These are phyloP conservation scores for Fusarium staphyleae DNA, from an alignment of 2,329 filamentous ascomycete genomes.

Conservation along the genomic window DNA sequence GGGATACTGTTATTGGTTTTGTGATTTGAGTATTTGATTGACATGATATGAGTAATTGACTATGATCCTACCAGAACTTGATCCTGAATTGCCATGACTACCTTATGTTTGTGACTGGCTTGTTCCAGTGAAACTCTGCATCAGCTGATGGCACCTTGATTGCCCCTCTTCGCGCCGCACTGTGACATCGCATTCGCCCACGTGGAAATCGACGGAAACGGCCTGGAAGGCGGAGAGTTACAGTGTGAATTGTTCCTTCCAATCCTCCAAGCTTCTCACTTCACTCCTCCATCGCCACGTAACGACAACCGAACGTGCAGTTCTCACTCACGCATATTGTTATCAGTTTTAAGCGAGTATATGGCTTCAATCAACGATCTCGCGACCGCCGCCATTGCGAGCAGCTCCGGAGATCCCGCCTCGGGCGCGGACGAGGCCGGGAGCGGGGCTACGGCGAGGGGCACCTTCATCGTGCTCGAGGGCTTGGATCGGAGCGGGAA, in stretches of 20 bases:
- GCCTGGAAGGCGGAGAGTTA: not conserved
- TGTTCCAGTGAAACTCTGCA: not conserved
- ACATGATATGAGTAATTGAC: not conserved
- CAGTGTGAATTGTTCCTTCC: conserved; percentile 25
- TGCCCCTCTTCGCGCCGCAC: conserved; percentile 3
- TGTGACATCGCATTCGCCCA: conserved; percentile 13
- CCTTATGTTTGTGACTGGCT: not conserved
- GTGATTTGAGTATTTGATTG: conserved; percentile 1
- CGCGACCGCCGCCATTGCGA: conserved; percentile 56
- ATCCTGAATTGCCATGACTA: not conserved
- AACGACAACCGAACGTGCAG: not conserved
- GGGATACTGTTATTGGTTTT: conserved; percentile 38
- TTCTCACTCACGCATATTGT: not conserved
- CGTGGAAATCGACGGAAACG: conserved; percentile 23
- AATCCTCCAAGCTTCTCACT: conserved; percentile 1
- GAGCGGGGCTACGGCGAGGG: conserved; percentile 45
- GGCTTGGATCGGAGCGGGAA: conserved; percentile 91
- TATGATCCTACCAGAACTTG: no score
- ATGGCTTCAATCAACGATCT: conserved; percentile 61
- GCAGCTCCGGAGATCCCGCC: conserved; percentile 42
- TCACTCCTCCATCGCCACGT: conserved; percentile 12
- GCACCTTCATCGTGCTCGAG: conserved; percentile 83
- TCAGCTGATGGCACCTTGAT: not conserved
- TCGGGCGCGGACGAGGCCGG: conserved; percentile 4
- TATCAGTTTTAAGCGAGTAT: not conserved